These are phyloP conservation scores for Boletus semigastroideus DNA, from an alignment of 1,284 basidiomycete species.

Conservation along the genomic window DNA sequence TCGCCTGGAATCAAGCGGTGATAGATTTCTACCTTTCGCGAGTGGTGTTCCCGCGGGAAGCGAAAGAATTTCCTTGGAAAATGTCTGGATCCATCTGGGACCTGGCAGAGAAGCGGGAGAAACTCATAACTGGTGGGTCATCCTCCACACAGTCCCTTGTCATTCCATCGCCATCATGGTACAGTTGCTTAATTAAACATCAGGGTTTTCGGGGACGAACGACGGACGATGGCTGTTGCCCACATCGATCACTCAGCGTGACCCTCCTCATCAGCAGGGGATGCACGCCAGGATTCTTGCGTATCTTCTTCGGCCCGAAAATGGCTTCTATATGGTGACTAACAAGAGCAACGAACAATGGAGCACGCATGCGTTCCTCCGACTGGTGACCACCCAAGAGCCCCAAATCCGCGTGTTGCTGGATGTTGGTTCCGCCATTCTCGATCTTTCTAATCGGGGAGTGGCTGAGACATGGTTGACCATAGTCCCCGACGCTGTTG, in stretches of 20 bases:
- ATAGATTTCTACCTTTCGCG: no score
- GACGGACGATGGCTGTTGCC: not conserved
- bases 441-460: not conserved
- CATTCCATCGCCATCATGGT: no score
- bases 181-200: not conserved
- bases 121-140: not conserved
- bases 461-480: not conserved
- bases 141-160: no score
- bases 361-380: not conserved
- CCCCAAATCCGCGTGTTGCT: not conserved
- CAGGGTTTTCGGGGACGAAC: not conserved
- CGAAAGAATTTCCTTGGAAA: slow-evolving; percentile 2
- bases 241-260: no score
- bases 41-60: not conserved
- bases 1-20: not conserved
- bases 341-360: not conserved
- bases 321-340: not conserved
- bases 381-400: not conserved
- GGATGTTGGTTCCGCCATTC: not conserved
- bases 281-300: not conserved
- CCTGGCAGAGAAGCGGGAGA: not conserved
- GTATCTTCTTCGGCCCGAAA: not conserved
- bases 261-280: not conserved
- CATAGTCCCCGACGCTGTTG: not conserved
- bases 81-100: not conserved